Percentiles rank a stretch among this genome's conserved stretches.
phyloP scores from a whole-genome alignment of 805 yeast genomes.

The Candida sanyiensis region DNA sequence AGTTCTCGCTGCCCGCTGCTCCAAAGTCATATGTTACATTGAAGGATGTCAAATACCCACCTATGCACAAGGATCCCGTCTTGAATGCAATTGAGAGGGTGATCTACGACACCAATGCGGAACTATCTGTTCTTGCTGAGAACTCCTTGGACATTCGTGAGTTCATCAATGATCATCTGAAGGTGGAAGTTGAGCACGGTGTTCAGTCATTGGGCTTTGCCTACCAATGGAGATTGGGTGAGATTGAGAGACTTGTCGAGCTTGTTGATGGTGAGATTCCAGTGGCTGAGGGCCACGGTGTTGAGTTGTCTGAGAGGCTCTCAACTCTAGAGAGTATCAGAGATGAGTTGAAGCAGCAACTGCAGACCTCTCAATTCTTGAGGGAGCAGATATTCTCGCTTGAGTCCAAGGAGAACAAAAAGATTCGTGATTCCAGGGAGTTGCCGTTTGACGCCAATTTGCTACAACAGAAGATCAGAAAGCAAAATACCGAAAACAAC shows the following conservation, averaged over 20 bases:
- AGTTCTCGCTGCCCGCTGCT: constrained; percentile 16
- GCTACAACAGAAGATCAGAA: constrained; percentile 18
- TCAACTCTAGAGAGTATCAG: background rate
- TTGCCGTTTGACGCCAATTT: constrained; percentile 17
- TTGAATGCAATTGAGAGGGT: constrained; percentile 17
- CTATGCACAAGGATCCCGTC: constrained; percentile 15
- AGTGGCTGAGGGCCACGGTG: background rate
- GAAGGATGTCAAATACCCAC: constrained; percentile 21
- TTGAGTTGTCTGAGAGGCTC: constrained; percentile 4
- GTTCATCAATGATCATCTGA: constrained; percentile 31
- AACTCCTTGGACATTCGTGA: constrained; percentile 26
- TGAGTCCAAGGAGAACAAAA: constrained; percentile 9
- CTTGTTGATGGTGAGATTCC: constrained; percentile 7
- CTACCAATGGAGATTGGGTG: constrained; percentile 36
- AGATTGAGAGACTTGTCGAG: constrained; percentile 16
- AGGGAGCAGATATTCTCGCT: constrained; percentile 10
- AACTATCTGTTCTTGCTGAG: constrained; percentile 27
- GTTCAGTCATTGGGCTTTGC: constrained; percentile 23
- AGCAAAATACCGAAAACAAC: constrained; percentile 6
- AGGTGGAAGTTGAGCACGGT: constrained; percentile 24
- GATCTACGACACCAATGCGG: constrained; percentile 28
- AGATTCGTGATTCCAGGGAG: constrained; percentile 13
- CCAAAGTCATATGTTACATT: constrained; percentile 18
- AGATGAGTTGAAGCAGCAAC: constrained; percentile 3
- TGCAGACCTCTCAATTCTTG: constrained; percentile 8